Conservation (phyloP, 257 asterid species). For the Forsythia viridissima region DNA sequence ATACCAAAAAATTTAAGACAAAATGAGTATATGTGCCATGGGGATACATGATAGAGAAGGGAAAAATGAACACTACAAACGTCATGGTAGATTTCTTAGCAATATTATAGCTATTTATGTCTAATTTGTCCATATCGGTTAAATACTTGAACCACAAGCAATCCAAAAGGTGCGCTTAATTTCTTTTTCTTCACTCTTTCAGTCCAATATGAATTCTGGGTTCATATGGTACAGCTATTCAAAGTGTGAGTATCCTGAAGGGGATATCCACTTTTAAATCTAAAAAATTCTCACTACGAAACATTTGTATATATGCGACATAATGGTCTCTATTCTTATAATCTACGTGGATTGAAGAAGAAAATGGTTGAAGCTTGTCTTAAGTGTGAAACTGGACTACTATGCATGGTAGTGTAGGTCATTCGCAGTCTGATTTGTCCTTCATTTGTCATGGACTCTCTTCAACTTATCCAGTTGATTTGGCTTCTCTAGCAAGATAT, state of each 20-base stretch:
- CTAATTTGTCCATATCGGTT: background rate
- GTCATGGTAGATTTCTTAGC: background rate
- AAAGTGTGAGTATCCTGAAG: background rate
- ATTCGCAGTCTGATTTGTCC: background rate
- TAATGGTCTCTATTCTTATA: background rate
- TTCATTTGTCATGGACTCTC: background rate
- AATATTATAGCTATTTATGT: background rate
- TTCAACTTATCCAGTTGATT: background rate
- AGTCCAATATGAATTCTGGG: background rate
- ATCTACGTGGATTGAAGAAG: background rate
- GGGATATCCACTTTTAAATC: background rate
- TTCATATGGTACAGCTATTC: background rate
- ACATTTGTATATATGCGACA: background rate
- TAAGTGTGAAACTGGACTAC: too few species aligned
- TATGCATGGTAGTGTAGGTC: background rate
- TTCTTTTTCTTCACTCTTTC: background rate
- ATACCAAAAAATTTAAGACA: conserved; percentile 5
- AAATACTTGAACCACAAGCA: background rate
- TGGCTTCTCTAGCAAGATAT: background rate
- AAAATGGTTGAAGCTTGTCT: too few species aligned
- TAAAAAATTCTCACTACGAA: background rate
- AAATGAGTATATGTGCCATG: background rate
- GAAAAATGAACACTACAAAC: background rate
- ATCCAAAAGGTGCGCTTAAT: background rate
- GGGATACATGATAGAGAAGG: conserved; percentile 4